Evolutionary conservation across 208 protist genomes (phyloP), one percentile per base, ranked within the genome.

Genomic region (Trypanosoma vivax): DNA sequence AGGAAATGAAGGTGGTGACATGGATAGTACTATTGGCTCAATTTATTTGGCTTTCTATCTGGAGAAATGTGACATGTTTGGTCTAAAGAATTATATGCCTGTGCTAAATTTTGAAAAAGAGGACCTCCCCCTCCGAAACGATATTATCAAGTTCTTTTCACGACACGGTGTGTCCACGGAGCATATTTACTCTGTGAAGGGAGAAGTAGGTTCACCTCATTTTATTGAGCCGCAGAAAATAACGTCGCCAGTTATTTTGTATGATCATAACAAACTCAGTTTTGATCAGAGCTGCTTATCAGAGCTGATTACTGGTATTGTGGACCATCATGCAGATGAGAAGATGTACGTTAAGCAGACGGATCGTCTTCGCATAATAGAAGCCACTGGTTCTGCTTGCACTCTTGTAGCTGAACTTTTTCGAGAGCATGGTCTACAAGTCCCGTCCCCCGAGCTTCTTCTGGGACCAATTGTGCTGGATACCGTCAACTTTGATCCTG

Each of bases 311-410:
- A 43, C 88, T 30, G 83, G 81, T 11, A 64, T 94, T 57, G 54
- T 94, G 3, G 87, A 94, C 45, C 87, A 94, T 47, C 87, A 94
- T 66, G 69, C 73, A 18, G 83, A 94, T 59, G 80, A 89, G 38
- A 49, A 84, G 24, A 42, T 79, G 9, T 83, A 88, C 54, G 23
- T 66, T 14, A 56, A 75, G 2, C 35, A 37, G 10, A 50, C 70
- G 7, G 54, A 29, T 6, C 31, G 40, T 1, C 54, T 87, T 34
- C 77, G 86, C 11, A 35, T 65, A 45, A 69, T 90, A 42, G 42
- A 68, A 25, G 70, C 65, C 0, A 73, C 76, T 19, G 87, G 83
- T 25, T 91, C 83, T 16, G 83, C 83, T 11, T 90, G 78, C 52
- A 91, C 87, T 16, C 72, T 94, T 41, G 76, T 94, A 11, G 42